Base-by-base conservation (phyloP, 345 rosid genomes). In the Draba incana region DNA sequence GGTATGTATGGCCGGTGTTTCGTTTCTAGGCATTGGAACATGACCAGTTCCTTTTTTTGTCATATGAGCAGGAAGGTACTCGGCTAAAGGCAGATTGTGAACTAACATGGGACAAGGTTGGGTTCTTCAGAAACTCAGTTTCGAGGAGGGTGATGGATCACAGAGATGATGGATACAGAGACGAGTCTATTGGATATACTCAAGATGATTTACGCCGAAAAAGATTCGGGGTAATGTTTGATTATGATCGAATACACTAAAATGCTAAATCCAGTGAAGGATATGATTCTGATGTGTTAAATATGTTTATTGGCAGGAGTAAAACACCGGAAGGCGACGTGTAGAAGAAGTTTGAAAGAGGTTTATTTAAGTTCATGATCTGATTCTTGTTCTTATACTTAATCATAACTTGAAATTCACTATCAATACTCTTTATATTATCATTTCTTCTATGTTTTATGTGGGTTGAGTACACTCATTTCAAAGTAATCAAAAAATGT, bases 51-150 rank as follows among this genome's bases (percentile, higher is more conserved):
- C 6, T 44, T 51, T 28, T 14, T 37, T 53, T 44, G 42, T 46
- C 28, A 38, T 46, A 60, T 75, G 58, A 48, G 76, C 86, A 93
- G 98, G 86, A 90, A 87, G 96, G 98, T 49, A 82, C 94, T 39
- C 77, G 84, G 66, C 42, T 87, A 78, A 85, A 79, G 78, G 92
- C 96, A 63, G 96, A 88, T 79, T 93, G 82, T 69, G 94, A 85
- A 67, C 86, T 88, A 44, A 82, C 86, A 59, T 90, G 93, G 97
- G 87, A 85, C 81, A 86, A 83, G 75, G 87, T 84, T 68, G 87
- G 84, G 70, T 81, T 82, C 77, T 92, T 90, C 82, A 78, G 76
- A 24, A 80, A 77, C 77, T 74, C 83, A 20, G 20, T 20, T 20
- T 20, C 20, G 5, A 84, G 86, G 78, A 81, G 66, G 35, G 7